Conservation (phyloP, 441 rosid genomes). For the Hura crepitans region DNA sequence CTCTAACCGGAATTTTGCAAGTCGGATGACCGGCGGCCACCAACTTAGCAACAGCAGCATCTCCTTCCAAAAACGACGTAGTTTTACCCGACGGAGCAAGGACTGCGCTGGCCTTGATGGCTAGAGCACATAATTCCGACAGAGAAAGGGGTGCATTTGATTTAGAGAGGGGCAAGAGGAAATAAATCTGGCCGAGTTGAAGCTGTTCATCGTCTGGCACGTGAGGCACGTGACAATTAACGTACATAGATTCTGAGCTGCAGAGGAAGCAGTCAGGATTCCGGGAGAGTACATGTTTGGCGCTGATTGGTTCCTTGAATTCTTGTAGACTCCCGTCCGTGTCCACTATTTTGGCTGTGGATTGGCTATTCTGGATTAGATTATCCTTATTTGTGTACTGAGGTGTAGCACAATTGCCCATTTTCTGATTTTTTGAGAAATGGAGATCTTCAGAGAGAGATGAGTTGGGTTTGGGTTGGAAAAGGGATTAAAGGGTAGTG, state of each 20-base stretch:
- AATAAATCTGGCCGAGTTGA: constrained; percentile 35
- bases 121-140: constrained; percentile 29
- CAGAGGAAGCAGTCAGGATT: constrained; percentile 34
- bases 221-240: constrained; percentile 19
- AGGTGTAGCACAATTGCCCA: constrained; percentile 36
- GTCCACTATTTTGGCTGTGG: constrained; percentile 26
- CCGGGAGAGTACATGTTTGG: constrained; percentile 22
- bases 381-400: constrained; percentile 1
- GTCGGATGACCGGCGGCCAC: not conserved
- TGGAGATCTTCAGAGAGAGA: not conserved
- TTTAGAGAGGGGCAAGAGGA: constrained; percentile 24
- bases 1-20: constrained; percentile 11
- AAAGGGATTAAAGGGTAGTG: not conserved
- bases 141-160: constrained; percentile 24
- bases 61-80: not conserved
- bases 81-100: constrained; percentile 8
- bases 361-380: not conserved
- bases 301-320: constrained; percentile 27
- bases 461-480: not conserved
- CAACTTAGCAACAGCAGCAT: not conserved
- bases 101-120: constrained; percentile 32
- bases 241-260: constrained; percentile 31
- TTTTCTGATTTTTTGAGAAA: not conserved
- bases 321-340: constrained; percentile 27
- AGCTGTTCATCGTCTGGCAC: constrained; percentile 28